Evolutionary conservation across 2,329 filamentous ascomycete species (phyloP).

Genomic region (Alternaria rosae): DNA sequence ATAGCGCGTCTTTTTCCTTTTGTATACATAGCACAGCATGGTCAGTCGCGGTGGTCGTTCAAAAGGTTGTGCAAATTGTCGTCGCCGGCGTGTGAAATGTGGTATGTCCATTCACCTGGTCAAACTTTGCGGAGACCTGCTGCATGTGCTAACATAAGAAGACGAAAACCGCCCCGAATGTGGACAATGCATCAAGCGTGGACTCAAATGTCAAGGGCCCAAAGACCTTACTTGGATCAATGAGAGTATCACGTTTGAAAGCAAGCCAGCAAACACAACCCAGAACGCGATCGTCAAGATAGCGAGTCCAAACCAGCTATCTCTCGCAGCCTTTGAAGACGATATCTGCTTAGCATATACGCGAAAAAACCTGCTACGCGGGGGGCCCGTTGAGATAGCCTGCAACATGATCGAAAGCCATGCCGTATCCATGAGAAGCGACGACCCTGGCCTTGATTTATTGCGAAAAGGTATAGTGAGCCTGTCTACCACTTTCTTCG

Average conservation of each 20-base stretch:
- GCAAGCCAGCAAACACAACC: background rate
- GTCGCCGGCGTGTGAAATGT: slow-evolving; percentile 37
- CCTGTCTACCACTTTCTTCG: slow-evolving; percentile 36
- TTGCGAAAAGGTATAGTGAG: slow-evolving; percentile 34
- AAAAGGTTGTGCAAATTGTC: slow-evolving; percentile 37
- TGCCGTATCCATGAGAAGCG: background rate
- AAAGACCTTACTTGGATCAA: slow-evolving; percentile 35
- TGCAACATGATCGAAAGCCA: slow-evolving; percentile 29
- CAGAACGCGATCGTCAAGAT: background rate
- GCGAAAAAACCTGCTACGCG: slow-evolving; percentile 34
- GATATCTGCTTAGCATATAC: slow-evolving; percentile 38
- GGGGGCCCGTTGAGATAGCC: slow-evolving; percentile 35
- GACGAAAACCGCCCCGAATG: slow-evolving; percentile 38
- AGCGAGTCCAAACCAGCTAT: slow-evolving; percentile 15
- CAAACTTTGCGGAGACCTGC: background rate
- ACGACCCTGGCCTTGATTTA: slow-evolving; percentile 24
- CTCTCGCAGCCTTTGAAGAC: slow-evolving; percentile 33
- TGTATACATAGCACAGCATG: slow-evolving; percentile 14
- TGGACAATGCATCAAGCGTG: slow-evolving; percentile 34
- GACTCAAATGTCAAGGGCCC: slow-evolving; percentile 33
- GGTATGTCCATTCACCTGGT: slow-evolving; percentile 23
- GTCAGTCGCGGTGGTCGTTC: slow-evolving; percentile 41
- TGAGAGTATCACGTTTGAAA: slow-evolving; percentile 11
- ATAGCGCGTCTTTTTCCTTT: background rate
- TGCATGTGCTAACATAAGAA: slow-evolving; percentile 7